Percentiles rank a stretch among this genome's conserved stretches.
These are phyloP conservation scores for Plectosphaerella plurivora DNA, from an alignment of 2,329 filamentous ascomycete genomes.

Conservation along the genomic window DNA sequence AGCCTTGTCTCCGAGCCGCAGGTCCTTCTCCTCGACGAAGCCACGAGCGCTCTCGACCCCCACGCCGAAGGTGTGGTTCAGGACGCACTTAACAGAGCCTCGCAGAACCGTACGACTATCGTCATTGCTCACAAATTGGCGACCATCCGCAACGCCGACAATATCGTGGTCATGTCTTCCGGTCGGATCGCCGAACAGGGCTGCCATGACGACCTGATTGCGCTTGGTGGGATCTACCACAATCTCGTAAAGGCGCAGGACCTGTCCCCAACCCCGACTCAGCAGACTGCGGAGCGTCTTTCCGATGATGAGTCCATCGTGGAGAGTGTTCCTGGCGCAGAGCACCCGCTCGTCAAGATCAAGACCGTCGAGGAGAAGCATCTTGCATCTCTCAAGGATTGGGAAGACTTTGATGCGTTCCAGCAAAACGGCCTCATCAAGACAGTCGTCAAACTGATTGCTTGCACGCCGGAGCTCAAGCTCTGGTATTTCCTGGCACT, in stretches of 20 bases:
- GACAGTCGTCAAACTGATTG: no score
- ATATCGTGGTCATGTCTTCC: constrained; percentile 55
- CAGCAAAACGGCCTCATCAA: no score
- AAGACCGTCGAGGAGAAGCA: no score
- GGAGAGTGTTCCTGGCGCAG: no score
- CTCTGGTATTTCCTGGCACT: no score
- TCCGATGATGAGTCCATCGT: no score
- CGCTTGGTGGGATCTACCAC: constrained; percentile 10
- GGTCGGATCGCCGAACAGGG: constrained; percentile 56
- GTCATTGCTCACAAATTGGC: constrained; percentile 55
- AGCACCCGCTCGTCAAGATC: neutral
- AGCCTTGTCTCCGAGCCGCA: constrained; percentile 60
- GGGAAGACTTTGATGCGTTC: no score
- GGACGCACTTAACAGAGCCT: constrained; percentile 44
- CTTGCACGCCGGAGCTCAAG: no score
- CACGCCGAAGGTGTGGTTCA: constrained; percentile 49
- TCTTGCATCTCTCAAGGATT: no score
- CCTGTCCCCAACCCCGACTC: constrained; percentile 5
- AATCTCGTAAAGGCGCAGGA: constrained; percentile 17
- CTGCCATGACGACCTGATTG: constrained; percentile 49
- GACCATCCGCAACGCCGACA: constrained; percentile 53
- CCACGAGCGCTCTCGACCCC: constrained; percentile 53
- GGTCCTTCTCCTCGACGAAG: constrained; percentile 64
- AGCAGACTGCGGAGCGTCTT: no score
- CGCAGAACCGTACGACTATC: constrained; percentile 53